phyloP scores from a whole-genome alignment of 768 basidiomycete genomes.

The Mycena albidolilacea region DNA sequence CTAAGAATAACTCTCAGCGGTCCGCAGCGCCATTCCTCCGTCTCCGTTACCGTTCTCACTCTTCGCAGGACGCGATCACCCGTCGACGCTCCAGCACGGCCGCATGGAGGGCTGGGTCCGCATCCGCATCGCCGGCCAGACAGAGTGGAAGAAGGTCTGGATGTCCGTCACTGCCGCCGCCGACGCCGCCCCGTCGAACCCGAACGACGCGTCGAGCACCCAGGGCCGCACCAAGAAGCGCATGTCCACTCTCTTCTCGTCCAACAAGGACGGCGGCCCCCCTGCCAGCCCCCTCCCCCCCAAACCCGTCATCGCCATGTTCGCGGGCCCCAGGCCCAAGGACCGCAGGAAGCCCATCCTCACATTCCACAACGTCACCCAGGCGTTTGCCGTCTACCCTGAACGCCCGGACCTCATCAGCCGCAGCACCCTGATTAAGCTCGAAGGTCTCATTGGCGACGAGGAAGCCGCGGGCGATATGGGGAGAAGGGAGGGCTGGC shows the following conservation, averaged over 20 bases:
- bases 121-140: slow-evolving; percentile 94
- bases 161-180: slow-evolving; percentile 74
- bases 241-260: slow-evolving; percentile 78
- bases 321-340: slow-evolving; percentile 74
- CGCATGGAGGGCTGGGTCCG: slow-evolving; percentile 94
- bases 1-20: slow-evolving; percentile 80
- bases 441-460: slow-evolving; percentile 88
- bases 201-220: slow-evolving; percentile 46
- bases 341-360: slow-evolving; percentile 82
- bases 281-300: slow-evolving; percentile 46
- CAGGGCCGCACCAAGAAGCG: slow-evolving; percentile 64
- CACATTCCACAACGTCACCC: slow-evolving; percentile 78
- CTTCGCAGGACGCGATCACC: slow-evolving; percentile 63
- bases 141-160: slow-evolving; percentile 96
- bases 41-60: not conserved
- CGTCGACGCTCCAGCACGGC: slow-evolving; percentile 76
- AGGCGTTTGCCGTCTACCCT: slow-evolving; percentile 96
- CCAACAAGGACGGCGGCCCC: slow-evolving; percentile 58
- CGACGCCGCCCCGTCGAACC: slow-evolving; percentile 38
- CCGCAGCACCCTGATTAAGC: slow-evolving; percentile 90
- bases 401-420: slow-evolving; percentile 94
- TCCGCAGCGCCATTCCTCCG: slow-evolving; percentile 39
- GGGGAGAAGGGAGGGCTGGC: slow-evolving; percentile 85
- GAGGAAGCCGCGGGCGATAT: slow-evolving; percentile 79
- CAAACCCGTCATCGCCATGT: slow-evolving; percentile 69